phyloP scores from a whole-genome alignment of 2,329 filamentous ascomycete species.

The Aureobasidium namibiae region DNA sequence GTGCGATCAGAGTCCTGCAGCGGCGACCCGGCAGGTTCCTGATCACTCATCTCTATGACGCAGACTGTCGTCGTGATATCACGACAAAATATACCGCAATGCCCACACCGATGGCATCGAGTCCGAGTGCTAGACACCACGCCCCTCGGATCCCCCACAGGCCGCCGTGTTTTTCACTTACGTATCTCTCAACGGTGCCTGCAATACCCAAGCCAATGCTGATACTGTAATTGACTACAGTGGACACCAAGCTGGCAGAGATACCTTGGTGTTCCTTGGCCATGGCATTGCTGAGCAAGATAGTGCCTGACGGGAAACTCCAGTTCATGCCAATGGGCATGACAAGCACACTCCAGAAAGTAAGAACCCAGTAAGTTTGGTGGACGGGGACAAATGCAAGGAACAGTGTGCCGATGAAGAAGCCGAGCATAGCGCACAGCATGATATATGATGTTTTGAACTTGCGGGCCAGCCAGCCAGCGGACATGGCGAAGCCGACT shows the following conservation, averaged over 20 bases:
- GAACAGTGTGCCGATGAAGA: conserved; percentile 30
- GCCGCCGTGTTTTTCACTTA: conserved; percentile 1
- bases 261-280: conserved; percentile 38
- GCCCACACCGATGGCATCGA: conserved; percentile 4
- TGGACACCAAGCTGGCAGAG: conserved; percentile 48
- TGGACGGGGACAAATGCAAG: conserved; percentile 36
- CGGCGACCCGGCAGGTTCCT: neutral
- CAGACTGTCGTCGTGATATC: neutral
- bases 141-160: conserved; percentile 6
- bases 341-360: conserved; percentile 48
- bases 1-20: neutral
- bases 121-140: conserved; percentile 9
- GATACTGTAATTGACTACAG: conserved; percentile 28
- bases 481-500: conserved; percentile 34
- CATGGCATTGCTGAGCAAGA: conserved; percentile 49
- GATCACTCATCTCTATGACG: neutral
- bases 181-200: conserved; percentile 35
- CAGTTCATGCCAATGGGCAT: conserved; percentile 58
- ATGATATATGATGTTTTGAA: conserved; percentile 22
- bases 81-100: conserved; percentile 12
- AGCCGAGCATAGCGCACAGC: conserved; percentile 28
- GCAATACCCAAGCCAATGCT: conserved; percentile 19
- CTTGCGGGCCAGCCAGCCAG: conserved; percentile 17
- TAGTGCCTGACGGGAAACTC: conserved; percentile 51
- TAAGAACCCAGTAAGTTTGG: conserved; percentile 54